phyloP scores from a whole-genome alignment of 768 basidiomycete species.

The Leucosporidium yakuticum region DNA sequence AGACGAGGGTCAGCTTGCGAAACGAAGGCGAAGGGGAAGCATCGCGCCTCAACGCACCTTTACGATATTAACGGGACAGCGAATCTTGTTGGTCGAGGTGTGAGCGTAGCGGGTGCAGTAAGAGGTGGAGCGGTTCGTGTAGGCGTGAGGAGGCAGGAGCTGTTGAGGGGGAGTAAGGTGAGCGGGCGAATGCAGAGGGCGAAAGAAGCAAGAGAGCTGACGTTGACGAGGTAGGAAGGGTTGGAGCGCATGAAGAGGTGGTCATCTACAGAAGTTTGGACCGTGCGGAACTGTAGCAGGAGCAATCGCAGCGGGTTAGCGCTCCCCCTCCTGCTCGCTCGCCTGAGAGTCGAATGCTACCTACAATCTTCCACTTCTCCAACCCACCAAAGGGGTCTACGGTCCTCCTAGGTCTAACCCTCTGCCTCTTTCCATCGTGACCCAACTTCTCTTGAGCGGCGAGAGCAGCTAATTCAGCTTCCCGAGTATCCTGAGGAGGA shows the following conservation, averaged over 20 bases:
- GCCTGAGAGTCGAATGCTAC: constrained; percentile 38
- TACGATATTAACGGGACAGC: constrained; percentile 93
- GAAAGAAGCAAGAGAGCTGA: constrained; percentile 42
- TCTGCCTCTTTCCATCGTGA: constrained; percentile 33
- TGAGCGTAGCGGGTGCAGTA: constrained; percentile 96
- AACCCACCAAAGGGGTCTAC: constrained; percentile 90
- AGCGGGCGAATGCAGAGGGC: constrained; percentile 26
- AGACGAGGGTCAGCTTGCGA: not conserved
- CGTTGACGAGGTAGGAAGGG: constrained; percentile 76
- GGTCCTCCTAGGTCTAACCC: constrained; percentile 63
- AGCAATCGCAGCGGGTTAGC: not conserved
- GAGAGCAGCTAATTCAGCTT: constrained; percentile 66
- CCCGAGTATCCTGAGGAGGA: constrained; percentile 64
- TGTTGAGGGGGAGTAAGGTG: constrained; percentile 42
- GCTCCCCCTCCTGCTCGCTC: not conserved
- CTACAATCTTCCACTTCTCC: constrained; percentile 76
- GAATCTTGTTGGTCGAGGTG: constrained; percentile 96
- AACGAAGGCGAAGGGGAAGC: not conserved
- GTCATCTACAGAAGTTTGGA: constrained; percentile 3
- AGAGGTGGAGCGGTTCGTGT: constrained; percentile 85
- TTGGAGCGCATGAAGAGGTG: constrained; percentile 59
- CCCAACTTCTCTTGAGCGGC: constrained; percentile 71
- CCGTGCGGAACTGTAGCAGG: not conserved
- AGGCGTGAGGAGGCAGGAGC: constrained; percentile 91
- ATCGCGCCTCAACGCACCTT: constrained; percentile 55